These are phyloP conservation scores for Sechiopsis laciniata DNA, from an alignment of 306 rosid genomes.

Conservation along the genomic window DNA sequence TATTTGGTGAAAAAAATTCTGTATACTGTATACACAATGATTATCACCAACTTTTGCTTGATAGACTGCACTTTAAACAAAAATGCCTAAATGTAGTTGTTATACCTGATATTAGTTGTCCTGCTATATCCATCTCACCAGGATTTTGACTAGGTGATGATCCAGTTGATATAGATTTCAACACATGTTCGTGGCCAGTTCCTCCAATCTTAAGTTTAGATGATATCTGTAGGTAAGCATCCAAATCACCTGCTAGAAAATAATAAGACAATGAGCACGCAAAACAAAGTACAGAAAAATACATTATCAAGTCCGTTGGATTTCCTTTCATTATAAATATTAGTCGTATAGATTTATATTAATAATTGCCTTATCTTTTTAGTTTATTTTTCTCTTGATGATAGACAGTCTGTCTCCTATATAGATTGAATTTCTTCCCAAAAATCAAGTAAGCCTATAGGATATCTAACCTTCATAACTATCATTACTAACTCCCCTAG, in stretches of 20 bases:
- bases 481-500: background rate
- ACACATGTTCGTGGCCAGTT: slow-evolving; percentile 42
- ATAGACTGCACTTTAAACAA: background rate
- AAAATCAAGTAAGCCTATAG: background rate
- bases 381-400: background rate
- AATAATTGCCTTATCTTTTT: background rate
- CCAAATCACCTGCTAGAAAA: slow-evolving; percentile 55
- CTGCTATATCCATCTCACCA: slow-evolving; percentile 49
- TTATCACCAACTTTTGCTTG: slow-evolving; percentile 10
- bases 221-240: slow-evolving; percentile 57
- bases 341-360: background rate
- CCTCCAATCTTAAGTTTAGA: slow-evolving; percentile 82
- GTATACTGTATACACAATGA: background rate
- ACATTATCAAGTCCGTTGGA: background rate
- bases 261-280: slow-evolving; percentile 24
- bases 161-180: slow-evolving; percentile 27
- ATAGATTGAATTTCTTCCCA: background rate
- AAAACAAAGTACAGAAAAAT: slow-evolving; percentile 21
- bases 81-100: background rate
- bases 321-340: background rate
- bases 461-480: background rate
- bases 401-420: background rate
- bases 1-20: background rate
- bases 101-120: slow-evolving; percentile 59
- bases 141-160: slow-evolving; percentile 35